phyloP scores from a whole-genome alignment of 352 stramenopile species.

The Thraustochytrium striatum region DNA sequence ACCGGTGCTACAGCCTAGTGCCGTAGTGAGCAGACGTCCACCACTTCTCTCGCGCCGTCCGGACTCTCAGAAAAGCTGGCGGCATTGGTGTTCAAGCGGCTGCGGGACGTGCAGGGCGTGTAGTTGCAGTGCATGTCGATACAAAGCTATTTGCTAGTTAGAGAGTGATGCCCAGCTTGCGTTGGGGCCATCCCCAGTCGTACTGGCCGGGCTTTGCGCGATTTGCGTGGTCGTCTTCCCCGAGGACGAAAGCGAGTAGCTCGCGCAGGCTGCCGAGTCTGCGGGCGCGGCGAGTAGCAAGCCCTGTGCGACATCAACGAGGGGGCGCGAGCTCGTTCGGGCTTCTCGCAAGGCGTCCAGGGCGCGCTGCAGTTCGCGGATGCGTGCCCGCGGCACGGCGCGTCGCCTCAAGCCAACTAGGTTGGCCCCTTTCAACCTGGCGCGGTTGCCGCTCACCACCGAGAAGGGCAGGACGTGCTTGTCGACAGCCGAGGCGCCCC shows the following conservation, averaged over 20 bases:
- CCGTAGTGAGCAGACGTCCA: too few relatives aligned
- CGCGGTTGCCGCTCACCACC: constrained; percentile 21
- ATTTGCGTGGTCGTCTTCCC: background rate
- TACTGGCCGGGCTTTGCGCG: background rate
- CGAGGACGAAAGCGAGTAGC: background rate
- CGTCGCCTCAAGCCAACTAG: constrained; percentile 28
- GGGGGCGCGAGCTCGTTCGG: too few relatives aligned
- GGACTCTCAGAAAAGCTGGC: too few relatives aligned
- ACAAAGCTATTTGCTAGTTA: background rate
- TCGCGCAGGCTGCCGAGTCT: too few relatives aligned
- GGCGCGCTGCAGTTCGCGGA: background rate
- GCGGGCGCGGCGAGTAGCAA: too few relatives aligned
- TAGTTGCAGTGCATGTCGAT: too few relatives aligned
- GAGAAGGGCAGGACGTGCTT: constrained; percentile 7
- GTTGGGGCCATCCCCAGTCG: background rate
- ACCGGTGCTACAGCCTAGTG: too few relatives aligned
- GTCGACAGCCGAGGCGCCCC: constrained; percentile 20
- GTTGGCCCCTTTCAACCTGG: constrained; percentile 3
- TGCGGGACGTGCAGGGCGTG: too few relatives aligned
- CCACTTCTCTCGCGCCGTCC: too few relatives aligned
- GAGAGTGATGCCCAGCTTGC: background rate
- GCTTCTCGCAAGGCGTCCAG: constrained; percentile 8
- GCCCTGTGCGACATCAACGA: too few relatives aligned
- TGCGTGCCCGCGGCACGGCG: background rate
- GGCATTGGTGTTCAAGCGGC: too few relatives aligned